Evolutionary conservation across 345 rosid species (phyloP).

Genomic region (Dipteronia sinensis): DNA sequence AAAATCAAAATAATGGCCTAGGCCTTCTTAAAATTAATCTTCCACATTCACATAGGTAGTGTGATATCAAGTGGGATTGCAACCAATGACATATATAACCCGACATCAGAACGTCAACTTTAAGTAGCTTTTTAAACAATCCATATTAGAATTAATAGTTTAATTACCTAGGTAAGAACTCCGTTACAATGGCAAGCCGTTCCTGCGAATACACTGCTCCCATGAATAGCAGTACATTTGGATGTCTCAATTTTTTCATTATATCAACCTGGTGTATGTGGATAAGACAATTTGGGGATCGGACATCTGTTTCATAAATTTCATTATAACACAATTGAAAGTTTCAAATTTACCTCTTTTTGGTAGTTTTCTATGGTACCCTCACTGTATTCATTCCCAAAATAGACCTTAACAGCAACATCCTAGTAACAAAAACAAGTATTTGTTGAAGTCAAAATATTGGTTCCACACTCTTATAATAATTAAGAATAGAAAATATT

Average conservation of each 20-base stretch:
- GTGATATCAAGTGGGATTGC: not conserved
- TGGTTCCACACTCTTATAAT: not conserved
- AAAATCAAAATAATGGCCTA: not conserved
- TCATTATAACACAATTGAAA: not conserved
- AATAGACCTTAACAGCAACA: slow-evolving; percentile 85
- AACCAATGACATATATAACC: not conserved
- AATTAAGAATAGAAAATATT: slow-evolving; percentile 7
- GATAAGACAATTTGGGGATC: not conserved
- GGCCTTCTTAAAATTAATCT: not conserved
- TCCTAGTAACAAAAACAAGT: slow-evolving; percentile 46
- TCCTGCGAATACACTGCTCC: slow-evolving; percentile 85
- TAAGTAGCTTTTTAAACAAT: not conserved
- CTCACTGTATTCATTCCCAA: slow-evolving; percentile 58
- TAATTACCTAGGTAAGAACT: slow-evolving; percentile 78
- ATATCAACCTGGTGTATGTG: slow-evolving; percentile 55
- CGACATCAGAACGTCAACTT: not conserved
- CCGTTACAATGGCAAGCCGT: slow-evolving; percentile 79
- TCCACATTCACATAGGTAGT: not conserved
- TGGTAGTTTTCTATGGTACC: slow-evolving; percentile 59
- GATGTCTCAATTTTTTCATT: slow-evolving; percentile 89
- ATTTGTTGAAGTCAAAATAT: slow-evolving; percentile 1
- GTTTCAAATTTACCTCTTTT: slow-evolving; percentile 63
- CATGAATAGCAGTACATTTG: slow-evolving; percentile 88
- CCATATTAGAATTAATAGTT: not conserved
- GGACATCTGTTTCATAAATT: not conserved